Base-by-base conservation (phyloP, 202 grass and related monocot genomes). In the Saccharum hybrid region DNA sequence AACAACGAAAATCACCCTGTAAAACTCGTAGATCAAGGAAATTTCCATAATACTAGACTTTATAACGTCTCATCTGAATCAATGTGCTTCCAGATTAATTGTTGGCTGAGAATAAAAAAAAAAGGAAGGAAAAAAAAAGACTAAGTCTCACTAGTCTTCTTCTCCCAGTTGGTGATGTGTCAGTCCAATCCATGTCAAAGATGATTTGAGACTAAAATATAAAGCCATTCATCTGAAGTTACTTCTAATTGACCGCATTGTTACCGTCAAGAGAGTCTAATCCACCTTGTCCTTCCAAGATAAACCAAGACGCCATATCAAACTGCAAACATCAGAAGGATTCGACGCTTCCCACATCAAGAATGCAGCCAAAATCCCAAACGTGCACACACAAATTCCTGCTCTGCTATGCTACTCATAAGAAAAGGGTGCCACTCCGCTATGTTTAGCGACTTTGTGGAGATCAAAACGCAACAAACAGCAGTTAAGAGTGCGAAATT, bases 91-190 rank as follows among this genome's bases (percentile, higher is more conserved):
- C 49, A 70, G 64, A 59, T n/a, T 62, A 77, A 18, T 15, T 61
- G 23, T 63, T 41, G 34, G 64, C 39, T 43, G 75, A 79, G 26
- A 66, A 36, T 68, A 2, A 1, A 66, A 51, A 19, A 1, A 1
- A 1, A 36, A 1, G 2, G 23, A n/a, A n/a, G 36, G 3, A 33
- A 16, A 42, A 11, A 11, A 37, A 37, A 37, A 37, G 28, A 36
- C 30, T 19, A n/a, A 10, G 15, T 60, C 26, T 59, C 15, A 26
- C 42, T 7, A 6, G 49, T 40, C 38, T 19, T 46, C 23, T 74
- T 75, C 38, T 28, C 18, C 46, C n/a, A 76, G 65, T 64, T 64
- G 79, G 33, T 71, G 41, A 74, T 8, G 43, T 81, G 66, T 13
- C 82, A 82, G 51, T 36, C 30, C 49, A 41, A 59, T 81, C 65